phyloP scores from a whole-genome alignment of 2,329 filamentous ascomycete genomes.

The Cordyceps militaris region DNA sequence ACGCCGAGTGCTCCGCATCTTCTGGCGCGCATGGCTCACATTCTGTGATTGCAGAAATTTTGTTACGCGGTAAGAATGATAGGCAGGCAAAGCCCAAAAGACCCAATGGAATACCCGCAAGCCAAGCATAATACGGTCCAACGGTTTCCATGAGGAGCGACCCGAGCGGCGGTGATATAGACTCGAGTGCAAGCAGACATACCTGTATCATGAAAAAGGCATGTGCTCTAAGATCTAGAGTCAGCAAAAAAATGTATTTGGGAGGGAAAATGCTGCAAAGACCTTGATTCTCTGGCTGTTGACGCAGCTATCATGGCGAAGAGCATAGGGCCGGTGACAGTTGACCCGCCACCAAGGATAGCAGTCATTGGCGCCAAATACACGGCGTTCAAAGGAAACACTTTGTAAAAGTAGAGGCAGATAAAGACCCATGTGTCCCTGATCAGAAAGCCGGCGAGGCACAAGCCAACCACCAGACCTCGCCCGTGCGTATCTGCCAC shows the following conservation, averaged over 20 bases:
- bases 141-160: background rate
- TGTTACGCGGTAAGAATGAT: background rate
- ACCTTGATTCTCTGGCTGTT: background rate
- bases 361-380: background rate
- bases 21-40: background rate
- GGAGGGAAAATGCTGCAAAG: background rate
- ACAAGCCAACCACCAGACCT: background rate
- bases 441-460: background rate
- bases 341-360: constrained; percentile 2
- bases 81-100: background rate
- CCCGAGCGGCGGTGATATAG: background rate
- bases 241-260: no score
- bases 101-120: background rate
- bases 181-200: background rate
- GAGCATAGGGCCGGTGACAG: background rate
- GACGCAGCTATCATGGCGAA: constrained; percentile 1
- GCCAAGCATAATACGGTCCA: background rate
- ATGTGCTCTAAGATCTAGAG: constrained; percentile 5
- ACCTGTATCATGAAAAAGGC: constrained; percentile 1
- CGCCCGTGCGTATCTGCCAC: background rate
- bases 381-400: background rate
- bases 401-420: background rate
- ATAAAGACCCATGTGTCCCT: background rate
- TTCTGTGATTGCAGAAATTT: no score
- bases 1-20: background rate